Conservation (phyloP, 495 filamentous ascomycete species). For the Talaromyces thailandensis region DNA sequence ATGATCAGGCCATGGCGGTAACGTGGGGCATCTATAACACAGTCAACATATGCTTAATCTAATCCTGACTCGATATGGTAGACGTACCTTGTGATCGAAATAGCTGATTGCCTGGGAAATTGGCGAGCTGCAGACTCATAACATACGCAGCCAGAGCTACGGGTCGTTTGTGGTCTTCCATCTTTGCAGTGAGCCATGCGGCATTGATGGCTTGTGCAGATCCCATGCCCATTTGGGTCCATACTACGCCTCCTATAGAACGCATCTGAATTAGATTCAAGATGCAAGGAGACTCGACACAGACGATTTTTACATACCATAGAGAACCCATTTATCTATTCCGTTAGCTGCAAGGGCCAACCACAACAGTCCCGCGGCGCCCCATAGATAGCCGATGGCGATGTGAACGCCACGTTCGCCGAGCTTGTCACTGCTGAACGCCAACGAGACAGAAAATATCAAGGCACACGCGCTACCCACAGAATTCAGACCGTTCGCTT, state of each 20-base stretch:
- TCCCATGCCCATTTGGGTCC: constrained; percentile 8
- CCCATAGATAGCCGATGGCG: constrained; percentile 3
- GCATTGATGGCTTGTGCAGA: constrained; percentile 6
- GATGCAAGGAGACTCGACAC: neutral
- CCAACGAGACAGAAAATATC: constrained; percentile 2
- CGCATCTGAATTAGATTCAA: neutral
- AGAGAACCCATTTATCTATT: constrained; percentile 4
- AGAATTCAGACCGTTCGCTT: constrained; percentile 24
- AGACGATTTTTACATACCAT: neutral
- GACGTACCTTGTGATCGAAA: constrained; percentile 2
- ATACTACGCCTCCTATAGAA: constrained; percentile 5
- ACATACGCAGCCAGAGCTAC: constrained; percentile 6
- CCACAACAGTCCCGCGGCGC: constrained; percentile 1
- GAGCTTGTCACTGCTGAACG: constrained; percentile 4
- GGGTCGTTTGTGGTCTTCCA: constrained; percentile 7
- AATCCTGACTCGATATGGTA: neutral
- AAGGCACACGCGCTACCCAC: constrained; percentile 4
- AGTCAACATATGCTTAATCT: neutral
- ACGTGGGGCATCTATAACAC: neutral
- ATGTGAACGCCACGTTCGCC: constrained; percentile 3
- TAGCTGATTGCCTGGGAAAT: constrained; percentile 4
- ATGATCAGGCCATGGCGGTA: neutral
- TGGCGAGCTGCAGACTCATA: constrained; percentile 4
- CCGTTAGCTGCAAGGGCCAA: neutral
- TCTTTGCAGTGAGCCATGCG: constrained; percentile 6